These are phyloP conservation scores for Capronia coronata DNA, from an alignment of 2,329 filamentous ascomycete genomes.

Conservation along the genomic window DNA sequence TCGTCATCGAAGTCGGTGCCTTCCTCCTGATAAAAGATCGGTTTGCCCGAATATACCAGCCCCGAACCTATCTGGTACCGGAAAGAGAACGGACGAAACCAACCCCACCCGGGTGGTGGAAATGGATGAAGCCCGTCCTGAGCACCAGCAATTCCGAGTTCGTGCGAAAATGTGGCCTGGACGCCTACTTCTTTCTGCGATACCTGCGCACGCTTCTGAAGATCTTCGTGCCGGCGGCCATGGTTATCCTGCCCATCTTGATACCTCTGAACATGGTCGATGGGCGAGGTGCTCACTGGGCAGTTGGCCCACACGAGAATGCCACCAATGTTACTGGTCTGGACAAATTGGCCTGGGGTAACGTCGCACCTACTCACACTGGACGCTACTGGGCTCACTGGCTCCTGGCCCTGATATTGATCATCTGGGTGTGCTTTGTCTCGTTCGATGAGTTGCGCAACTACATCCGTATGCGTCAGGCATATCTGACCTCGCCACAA, in stretches of 20 bases:
- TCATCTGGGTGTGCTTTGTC: slow-evolving; percentile 78
- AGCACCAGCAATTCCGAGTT: slow-evolving; percentile 71
- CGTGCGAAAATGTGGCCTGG: slow-evolving; percentile 90
- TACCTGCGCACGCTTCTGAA: slow-evolving; percentile 80
- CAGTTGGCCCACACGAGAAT: slow-evolving; percentile 33
- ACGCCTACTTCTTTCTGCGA: slow-evolving; percentile 95
- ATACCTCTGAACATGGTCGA: slow-evolving; percentile 75
- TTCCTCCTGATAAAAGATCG: slow-evolving; percentile 74
- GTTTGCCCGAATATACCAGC: slow-evolving; percentile 75
- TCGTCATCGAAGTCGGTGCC: slow-evolving; percentile 56
- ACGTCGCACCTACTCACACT: slow-evolving; percentile 62
- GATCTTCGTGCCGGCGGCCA: slow-evolving; percentile 79
- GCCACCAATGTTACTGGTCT: slow-evolving; percentile 57
- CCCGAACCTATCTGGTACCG: slow-evolving; percentile 78
- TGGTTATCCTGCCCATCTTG: slow-evolving; percentile 74
- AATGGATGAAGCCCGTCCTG: slow-evolving; percentile 54
- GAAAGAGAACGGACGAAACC: slow-evolving; percentile 75
- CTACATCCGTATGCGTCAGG: slow-evolving; percentile 89
- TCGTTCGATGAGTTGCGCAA: slow-evolving; percentile 79
- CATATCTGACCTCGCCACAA: slow-evolving; percentile 88
- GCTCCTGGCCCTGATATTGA: slow-evolving; percentile 66
- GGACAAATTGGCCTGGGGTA: slow-evolving; percentile 80
- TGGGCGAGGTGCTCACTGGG: slow-evolving; percentile 56
- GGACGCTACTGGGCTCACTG: slow-evolving; percentile 77
- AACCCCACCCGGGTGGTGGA: slow-evolving; percentile 54